Conservation (phyloP, 305 asterid genomes). For the Ajuga reptans region DNA sequence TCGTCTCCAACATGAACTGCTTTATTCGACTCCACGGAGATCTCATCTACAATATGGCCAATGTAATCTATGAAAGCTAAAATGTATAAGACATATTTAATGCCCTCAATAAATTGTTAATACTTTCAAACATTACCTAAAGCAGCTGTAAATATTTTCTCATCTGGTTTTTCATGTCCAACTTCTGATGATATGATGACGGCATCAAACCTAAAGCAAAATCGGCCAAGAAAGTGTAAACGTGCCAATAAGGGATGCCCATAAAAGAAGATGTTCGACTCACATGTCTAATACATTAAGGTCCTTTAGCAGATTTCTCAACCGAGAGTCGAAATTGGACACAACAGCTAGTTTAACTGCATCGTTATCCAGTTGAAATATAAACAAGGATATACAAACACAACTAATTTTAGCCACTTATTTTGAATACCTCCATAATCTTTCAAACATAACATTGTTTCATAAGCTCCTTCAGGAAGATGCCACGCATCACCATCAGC, state of each 20-base stretch:
- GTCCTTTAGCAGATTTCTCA: conserved; percentile 77
- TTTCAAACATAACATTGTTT: conserved; percentile 50
- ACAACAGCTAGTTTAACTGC: conserved; percentile 93
- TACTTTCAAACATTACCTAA: conserved; percentile 40
- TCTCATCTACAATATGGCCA: conserved; percentile 43
- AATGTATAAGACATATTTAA: too few species aligned
- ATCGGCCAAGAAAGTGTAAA: not conserved
- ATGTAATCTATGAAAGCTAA: too few species aligned
- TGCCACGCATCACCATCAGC: conserved; percentile 93
- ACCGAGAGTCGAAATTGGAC: conserved; percentile 89
- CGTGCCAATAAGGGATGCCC: not conserved
- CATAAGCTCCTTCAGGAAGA: conserved; percentile 80
- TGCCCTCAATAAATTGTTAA: too few species aligned
- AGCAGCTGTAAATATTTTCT: conserved; percentile 67
- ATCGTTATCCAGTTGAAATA: conserved; percentile 24
- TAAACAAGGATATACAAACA: not conserved
- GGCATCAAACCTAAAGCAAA: conserved; percentile 66
- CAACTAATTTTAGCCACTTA: not conserved
- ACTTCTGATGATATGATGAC: conserved; percentile 87
- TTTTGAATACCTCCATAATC: conserved; percentile 62
- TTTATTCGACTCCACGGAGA: conserved; percentile 48
- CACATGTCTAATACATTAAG: conserved; percentile 69
- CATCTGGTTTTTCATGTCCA: conserved; percentile 84
- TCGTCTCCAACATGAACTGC: conserved; percentile 92
- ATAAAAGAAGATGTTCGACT: conserved; percentile 29